Conservation (phyloP, 495 filamentous ascomycete species). For the Hypoxylon trugodes region DNA sequence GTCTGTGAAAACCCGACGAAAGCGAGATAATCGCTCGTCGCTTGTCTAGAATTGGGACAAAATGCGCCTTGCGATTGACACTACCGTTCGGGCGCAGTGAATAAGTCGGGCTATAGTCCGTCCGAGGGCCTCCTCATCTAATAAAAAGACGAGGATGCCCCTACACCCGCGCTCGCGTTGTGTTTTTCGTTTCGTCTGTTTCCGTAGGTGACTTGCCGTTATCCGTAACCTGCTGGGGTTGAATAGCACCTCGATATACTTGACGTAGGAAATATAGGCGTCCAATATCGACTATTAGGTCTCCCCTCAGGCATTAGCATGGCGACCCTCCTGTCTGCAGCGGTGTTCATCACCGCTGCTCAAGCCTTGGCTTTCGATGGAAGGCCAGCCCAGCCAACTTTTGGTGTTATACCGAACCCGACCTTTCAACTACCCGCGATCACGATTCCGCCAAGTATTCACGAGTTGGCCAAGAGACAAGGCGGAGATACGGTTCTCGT, state of each 20-base stretch:
- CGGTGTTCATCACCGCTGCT: slow-evolving; percentile 45
- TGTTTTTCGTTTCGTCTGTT: slow-evolving; percentile 4
- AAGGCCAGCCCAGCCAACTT: slow-evolving; percentile 43
- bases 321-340: slow-evolving; percentile 39
- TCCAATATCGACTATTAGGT: slow-evolving; percentile 2
- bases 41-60: slow-evolving; percentile 15
- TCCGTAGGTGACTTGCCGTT: slow-evolving; percentile 21
- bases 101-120: slow-evolving; percentile 3
- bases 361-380: slow-evolving; percentile 47
- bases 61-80: slow-evolving; percentile 18
- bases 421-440: slow-evolving; percentile 40
- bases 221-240: slow-evolving; percentile 1
- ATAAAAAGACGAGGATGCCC: slow-evolving; percentile 25
- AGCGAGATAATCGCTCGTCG: background rate
- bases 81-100: slow-evolving; percentile 9
- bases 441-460: slow-evolving; percentile 46
- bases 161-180: slow-evolving; percentile 17
- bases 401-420: slow-evolving; percentile 31
- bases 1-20: slow-evolving; percentile 8
- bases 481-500: slow-evolving; percentile 47
- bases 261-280: slow-evolving; percentile 8
- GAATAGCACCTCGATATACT: slow-evolving; percentile 10
- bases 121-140: slow-evolving; percentile 3
- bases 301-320: slow-evolving; percentile 17
- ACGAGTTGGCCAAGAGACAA: slow-evolving; percentile 45